phyloP scores from a whole-genome alignment of 78 protist genomes.

The Chrysochromulina parva region DNA sequence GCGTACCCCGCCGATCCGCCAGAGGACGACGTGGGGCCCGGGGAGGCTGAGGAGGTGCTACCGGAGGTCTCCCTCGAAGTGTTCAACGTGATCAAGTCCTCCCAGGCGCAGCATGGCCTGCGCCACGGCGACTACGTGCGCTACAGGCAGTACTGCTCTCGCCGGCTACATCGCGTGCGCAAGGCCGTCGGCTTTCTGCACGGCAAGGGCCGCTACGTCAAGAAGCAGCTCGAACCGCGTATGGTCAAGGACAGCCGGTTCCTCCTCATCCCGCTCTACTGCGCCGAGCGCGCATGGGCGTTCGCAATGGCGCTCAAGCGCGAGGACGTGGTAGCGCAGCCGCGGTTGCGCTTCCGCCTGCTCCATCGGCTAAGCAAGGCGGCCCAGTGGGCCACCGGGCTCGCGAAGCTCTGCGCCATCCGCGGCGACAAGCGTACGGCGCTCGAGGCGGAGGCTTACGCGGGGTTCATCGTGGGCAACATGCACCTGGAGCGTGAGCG shows the following conservation, averaged over 20 bases:
- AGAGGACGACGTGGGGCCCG: background rate
- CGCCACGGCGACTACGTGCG: slow-evolving; percentile 40
- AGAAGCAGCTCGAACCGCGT: background rate
- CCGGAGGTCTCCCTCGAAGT: background rate
- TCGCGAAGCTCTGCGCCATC: background rate
- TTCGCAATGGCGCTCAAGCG: slow-evolving; percentile 39
- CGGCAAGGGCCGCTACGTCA: background rate
- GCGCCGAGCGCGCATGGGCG: slow-evolving; percentile 53
- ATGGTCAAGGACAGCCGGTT: background rate
- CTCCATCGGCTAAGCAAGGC: slow-evolving; percentile 21
- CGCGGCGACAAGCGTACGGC: slow-evolving; percentile 1
- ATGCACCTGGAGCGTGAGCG: background rate
- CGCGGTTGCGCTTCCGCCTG: background rate
- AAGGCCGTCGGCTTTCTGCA: background rate
- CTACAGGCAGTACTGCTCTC: slow-evolving; percentile 33
- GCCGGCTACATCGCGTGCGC: slow-evolving; percentile 30
- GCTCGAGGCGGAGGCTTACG: slow-evolving; percentile 34
- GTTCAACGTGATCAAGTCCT: background rate
- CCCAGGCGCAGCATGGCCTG: slow-evolving; percentile 34
- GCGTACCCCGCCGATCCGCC: background rate
- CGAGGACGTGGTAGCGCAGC: background rate
- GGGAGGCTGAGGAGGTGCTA: background rate
- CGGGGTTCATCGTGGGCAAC: background rate
- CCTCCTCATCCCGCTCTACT: slow-evolving; percentile 6
- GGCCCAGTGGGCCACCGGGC: background rate